Percentiles rank a stretch among this genome's conserved stretches.
These are phyloP conservation scores for Leishmania turanica DNA, from an alignment of 208 protist species.

Conservation along the genomic window DNA sequence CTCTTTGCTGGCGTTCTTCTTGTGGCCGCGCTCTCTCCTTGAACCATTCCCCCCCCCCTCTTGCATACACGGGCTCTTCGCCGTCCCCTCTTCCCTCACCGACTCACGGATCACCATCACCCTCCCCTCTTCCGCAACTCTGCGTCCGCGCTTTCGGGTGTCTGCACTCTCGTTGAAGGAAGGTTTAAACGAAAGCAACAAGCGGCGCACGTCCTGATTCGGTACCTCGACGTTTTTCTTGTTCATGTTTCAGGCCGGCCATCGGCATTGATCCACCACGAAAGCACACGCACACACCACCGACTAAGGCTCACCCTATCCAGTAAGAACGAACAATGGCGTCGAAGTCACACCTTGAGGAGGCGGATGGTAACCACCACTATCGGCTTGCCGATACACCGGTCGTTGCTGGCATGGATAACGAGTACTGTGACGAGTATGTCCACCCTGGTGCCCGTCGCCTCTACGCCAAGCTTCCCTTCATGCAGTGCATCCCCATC, in stretches of 20 bases:
- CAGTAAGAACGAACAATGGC: background rate
- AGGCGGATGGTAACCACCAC: background rate
- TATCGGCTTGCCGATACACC: background rate
- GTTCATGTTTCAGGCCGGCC: too few relatives aligned
- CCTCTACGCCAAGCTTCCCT: slow-evolving; percentile 36
- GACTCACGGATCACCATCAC: background rate
- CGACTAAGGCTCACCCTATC: background rate
- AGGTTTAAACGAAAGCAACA: too few relatives aligned
- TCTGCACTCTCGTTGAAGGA: too few relatives aligned
- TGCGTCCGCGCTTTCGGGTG: too few relatives aligned
- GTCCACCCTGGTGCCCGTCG: slow-evolving; percentile 44
- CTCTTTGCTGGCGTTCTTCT: too few relatives aligned
- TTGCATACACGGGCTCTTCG: too few relatives aligned
- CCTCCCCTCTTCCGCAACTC: background rate
- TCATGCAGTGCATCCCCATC: slow-evolving; percentile 34
- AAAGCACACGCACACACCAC: background rate
- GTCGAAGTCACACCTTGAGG: background rate
- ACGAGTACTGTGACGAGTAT: slow-evolving; percentile 25
- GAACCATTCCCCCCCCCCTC: too few relatives aligned
- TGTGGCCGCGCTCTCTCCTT: too few relatives aligned
- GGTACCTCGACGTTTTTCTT: too few relatives aligned
- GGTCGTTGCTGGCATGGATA: slow-evolving; percentile 6
- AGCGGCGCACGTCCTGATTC: too few relatives aligned
- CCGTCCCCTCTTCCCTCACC: too few relatives aligned
- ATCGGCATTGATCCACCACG: background rate